Percentiles rank a stretch among this genome's conserved stretches.
phyloP scores from a whole-genome alignment of 73 alveolate genomes.

The Paramecium caudatum region DNA sequence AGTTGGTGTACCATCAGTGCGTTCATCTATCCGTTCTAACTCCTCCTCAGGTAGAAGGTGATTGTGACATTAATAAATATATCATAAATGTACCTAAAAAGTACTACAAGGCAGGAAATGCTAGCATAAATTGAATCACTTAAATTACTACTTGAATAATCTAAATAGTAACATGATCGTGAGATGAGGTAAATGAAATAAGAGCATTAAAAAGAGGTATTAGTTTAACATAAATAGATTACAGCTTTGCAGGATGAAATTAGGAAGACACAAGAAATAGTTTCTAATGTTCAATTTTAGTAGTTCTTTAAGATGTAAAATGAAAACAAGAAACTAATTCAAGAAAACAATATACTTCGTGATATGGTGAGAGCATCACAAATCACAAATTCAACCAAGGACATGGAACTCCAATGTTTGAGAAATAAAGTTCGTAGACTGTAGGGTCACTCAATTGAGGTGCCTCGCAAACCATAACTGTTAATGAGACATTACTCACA shows the following conservation, averaged over 20 bases:
- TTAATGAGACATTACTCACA: too few species aligned
- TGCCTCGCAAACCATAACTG: too few species aligned
- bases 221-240: background rate
- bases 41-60: background rate
- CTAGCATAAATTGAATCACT: background rate
- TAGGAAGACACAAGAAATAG: slow-evolving; percentile 3
- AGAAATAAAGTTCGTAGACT: slow-evolving; percentile 3
- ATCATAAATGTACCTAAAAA: slow-evolving; percentile 23
- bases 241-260: slow-evolving; percentile 34
- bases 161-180: background rate
- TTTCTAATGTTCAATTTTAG: background rate
- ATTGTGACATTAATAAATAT: background rate
- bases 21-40: slow-evolving; percentile 43
- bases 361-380: slow-evolving; percentile 4
- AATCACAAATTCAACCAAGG: slow-evolving; percentile 13
- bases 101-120: background rate
- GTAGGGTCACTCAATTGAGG: background rate
- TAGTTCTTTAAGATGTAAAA: slow-evolving; percentile 10
- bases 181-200: background rate
- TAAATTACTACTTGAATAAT: background rate
- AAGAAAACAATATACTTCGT: background rate
- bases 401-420: background rate
- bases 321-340: background rate
- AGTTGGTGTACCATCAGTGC: slow-evolving; percentile 55
- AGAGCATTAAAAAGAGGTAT: slow-evolving; percentile 31